Evolutionary conservation across 2,329 filamentous ascomycete genomes (phyloP), one percentile per base, ranked within the genome.

Genomic region (Colletotrichum scovillei): DNA sequence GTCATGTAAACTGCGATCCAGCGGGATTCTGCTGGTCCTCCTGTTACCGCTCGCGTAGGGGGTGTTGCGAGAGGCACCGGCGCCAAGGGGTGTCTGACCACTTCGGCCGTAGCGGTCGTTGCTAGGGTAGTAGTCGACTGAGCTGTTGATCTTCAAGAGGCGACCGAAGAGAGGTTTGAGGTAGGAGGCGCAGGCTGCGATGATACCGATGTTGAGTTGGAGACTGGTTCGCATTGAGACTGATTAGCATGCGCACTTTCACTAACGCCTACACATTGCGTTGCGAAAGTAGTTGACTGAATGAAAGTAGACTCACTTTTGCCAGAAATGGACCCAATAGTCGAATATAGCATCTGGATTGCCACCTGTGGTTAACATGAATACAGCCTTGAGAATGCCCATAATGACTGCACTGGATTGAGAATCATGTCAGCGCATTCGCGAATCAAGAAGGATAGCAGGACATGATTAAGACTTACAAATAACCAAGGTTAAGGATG

Each of bases 161-260:
- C 77, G 75, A 62, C 75, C 72, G 46, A 83, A 77, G 4, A 84
- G 76, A 1, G 83, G 82, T 38, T 82, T 82, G 35, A 85, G 78
- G 5, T 81, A 80, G 9, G 84, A 82, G 8, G 84, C 79, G 46
- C 82, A 84, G 26, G 80, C 81, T 4, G 83, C 83, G 24, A 83
- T 78, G 49, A 85, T 83, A 11, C 82, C 82, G 8, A 84, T 75
- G 63, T 82, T 82, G 68, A 84, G 78, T 75, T 86, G 83, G 58
- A 85, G 78, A 22, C 83, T 86, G 26, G 28, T 74, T 75, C 12
- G 16, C 28, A 64, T 64, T 5, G 19, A 52, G 53, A 49, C 46
- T 5, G 32, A n/a, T 26, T 24, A 5, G 9, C n/a, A 35, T 12
- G 11, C 11, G 32, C 32, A 35, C 32, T 12, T 5, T 12, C 32